Evolutionary conservation across 148 eudicot genomes (phyloP).

Genomic region (Vaccinium vitisidaea): DNA sequence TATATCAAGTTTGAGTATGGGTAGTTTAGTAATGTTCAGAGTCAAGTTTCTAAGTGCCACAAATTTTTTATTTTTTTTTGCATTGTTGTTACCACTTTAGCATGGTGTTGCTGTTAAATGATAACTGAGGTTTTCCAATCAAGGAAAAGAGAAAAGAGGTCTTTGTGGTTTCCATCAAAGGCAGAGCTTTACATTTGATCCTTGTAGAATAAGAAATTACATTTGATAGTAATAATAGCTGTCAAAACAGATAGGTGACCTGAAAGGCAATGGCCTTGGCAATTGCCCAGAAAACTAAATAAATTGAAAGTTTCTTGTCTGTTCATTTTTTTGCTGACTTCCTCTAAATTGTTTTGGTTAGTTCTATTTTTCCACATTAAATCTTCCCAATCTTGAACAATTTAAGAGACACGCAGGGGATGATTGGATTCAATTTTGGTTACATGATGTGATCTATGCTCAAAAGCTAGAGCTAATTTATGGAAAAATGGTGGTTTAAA

Average conservation of each 20-base stretch:
- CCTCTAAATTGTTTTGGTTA: background rate
- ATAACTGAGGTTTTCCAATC: background rate
- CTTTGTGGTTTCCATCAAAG: too few species aligned
- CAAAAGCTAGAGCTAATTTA: background rate
- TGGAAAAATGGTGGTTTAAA: background rate
- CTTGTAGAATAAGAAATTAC: too few species aligned
- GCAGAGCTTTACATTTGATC: too few species aligned
- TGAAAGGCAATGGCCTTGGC: too few species aligned
- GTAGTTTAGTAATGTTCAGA: background rate
- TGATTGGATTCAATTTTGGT: background rate
- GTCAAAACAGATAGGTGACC: too few species aligned
- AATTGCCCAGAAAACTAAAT: background rate
- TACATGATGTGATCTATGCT: background rate
- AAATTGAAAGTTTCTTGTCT: background rate
- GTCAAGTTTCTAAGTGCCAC: background rate
- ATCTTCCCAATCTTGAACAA: background rate
- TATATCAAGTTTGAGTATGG: slow-evolving; percentile 7
- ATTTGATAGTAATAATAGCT: too few species aligned
- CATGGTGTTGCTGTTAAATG: background rate
- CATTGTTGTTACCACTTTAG: background rate
- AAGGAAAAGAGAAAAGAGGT: too few species aligned
- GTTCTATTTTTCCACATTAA: background rate
- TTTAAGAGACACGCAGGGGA: background rate
- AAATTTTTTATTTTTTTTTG: background rate
- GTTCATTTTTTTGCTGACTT: background rate